Evolutionary conservation across 129 eudicot genomes (phyloP).

Genomic region (Ambrosia artemisiifolia): DNA sequence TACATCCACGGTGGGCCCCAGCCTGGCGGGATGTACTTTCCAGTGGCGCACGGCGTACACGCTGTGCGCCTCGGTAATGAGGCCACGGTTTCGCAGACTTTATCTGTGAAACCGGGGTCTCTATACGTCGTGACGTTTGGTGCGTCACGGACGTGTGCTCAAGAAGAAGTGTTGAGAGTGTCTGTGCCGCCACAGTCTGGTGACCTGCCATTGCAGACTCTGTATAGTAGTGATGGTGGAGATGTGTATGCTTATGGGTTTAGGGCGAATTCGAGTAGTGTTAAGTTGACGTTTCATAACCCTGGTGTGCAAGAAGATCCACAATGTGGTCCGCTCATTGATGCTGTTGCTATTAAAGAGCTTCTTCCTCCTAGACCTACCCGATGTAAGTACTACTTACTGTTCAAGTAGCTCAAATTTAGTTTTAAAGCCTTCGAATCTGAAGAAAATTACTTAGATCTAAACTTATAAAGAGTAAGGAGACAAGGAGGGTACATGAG

Average conservation of each 20-base stretch:
- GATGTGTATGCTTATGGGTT: slow-evolving; percentile 81
- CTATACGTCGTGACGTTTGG: slow-evolving; percentile 68
- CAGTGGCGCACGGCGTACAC: slow-evolving; percentile 75
- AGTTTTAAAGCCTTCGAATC: too few relatives aligned
- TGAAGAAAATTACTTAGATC: too few relatives aligned
- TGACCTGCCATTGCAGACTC: slow-evolving; percentile 79
- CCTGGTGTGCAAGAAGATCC: slow-evolving; percentile 83
- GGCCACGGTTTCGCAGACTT: slow-evolving; percentile 69
- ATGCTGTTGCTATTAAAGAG: slow-evolving; percentile 78
- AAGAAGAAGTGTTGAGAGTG: slow-evolving; percentile 70
- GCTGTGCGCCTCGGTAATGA: slow-evolving; percentile 84
- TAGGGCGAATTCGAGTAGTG: slow-evolving; percentile 40
- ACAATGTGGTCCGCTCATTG: slow-evolving; percentile 79
- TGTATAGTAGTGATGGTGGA: slow-evolving; percentile 72
- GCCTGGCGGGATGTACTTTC: slow-evolving; percentile 82
- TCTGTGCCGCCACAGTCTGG: slow-evolving; percentile 59
- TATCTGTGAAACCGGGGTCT: slow-evolving; percentile 50
- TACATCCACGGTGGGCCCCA: slow-evolving; percentile 81
- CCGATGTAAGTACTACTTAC: slow-evolving; percentile 30
- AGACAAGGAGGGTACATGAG: too few relatives aligned
- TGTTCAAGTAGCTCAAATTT: too few relatives aligned
- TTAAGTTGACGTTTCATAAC: slow-evolving; percentile 49
- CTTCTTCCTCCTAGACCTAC: slow-evolving; percentile 59
- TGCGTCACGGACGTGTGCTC: slow-evolving; percentile 95
- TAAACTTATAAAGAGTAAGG: too few relatives aligned